phyloP scores from a whole-genome alignment of 163 green algal species.

The Prototheca cutis region DNA sequence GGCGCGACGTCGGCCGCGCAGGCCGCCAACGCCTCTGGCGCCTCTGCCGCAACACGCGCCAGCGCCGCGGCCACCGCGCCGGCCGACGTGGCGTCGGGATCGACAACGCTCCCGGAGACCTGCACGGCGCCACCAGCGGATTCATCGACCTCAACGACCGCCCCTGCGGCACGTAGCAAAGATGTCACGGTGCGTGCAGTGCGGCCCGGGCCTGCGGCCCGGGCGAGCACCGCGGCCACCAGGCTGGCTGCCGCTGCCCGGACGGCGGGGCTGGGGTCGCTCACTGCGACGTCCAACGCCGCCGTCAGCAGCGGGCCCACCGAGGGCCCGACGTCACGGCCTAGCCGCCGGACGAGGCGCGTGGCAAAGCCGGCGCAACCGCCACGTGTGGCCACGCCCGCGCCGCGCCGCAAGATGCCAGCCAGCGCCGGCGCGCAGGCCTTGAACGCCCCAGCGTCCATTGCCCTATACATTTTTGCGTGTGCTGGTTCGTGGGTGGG shows the following conservation, averaged over 20 bases:
- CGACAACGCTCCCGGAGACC: not conserved
- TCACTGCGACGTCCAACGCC: conserved; percentile 28
- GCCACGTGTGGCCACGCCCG: conserved; percentile 76
- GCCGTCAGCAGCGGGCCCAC: conserved; percentile 26
- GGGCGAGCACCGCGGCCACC: conserved; percentile 38
- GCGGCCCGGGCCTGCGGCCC: conserved; percentile 37
- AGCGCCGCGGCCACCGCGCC: not conserved
- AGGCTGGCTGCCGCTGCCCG: conserved; percentile 55
- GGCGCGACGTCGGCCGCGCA: conserved; percentile 15
- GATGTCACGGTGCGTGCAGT: not conserved
- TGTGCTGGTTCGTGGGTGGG: not conserved
- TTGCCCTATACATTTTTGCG: conserved; percentile 1
- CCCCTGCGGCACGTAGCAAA: too few relatives aligned
- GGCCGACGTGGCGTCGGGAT: not conserved
- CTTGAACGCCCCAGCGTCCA: conserved; percentile 9
- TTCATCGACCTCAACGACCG: too few relatives aligned
- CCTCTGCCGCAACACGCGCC: conserved; percentile 18
- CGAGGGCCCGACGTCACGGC: not conserved
- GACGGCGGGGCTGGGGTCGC: conserved; percentile 49
- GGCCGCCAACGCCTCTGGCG: conserved; percentile 15
- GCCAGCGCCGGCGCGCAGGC: conserved; percentile 43
- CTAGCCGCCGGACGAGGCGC: conserved; percentile 25
- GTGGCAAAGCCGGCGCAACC: conserved; percentile 64
- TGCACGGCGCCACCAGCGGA: conserved; percentile 49
- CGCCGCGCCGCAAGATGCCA: conserved; percentile 43